Base-by-base conservation (phyloP, 108 stramenopile species). In the Cylindrotheca fusiformis region DNA sequence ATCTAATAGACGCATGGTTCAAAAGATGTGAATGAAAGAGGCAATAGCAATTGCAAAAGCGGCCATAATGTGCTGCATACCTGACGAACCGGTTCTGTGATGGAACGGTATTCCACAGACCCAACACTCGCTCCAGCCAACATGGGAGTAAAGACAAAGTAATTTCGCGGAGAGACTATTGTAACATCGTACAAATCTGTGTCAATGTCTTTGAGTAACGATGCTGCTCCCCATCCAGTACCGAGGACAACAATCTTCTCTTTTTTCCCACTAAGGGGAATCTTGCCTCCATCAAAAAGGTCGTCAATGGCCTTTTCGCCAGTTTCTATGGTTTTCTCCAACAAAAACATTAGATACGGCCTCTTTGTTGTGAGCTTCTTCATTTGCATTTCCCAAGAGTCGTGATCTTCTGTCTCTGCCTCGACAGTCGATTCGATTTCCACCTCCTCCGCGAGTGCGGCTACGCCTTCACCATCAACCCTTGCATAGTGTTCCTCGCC, bases 71-170 rank as follows among this genome's bases (percentile, higher is more conserved):
- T 20, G 36, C 19, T 27, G 47, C 82, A 49, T 48, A 85, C 78
- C 81, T 85, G 75, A n/a, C 97, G 92, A 60, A 98, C 79, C 19
- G 96, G 88, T 68, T 95, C 91, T 0, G 85, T 90, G 68, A 98
- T 98, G 65, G 81, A 86, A 58, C 85, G 62, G 76, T 73, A 96
- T 45, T 98, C 97, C 28, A 98, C 96, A 0, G 95, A 95, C 3
- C 97, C 97, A 25, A 94, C 96, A 45, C 82, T 81, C 8, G 93
- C 86, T 20, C 94, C 95, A n/a, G 97, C 96, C 27, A 98, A 74
- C 97, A 98, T 96, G 54, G 97, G 97, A 0, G 97, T 98, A 66
- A 96, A 96, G 5, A 96, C 74, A 60, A 98, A 96, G 65, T 91
- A 93, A 56, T 98, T 95, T 24, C 97, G 60, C 1, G 97, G 97